A percentile compares a stretch with the other conserved stretches of the same genome.
These are phyloP conservation scores for Sugiyamaella chiloensis DNA, from an alignment of 805 yeast species.

Conservation along the genomic window DNA sequence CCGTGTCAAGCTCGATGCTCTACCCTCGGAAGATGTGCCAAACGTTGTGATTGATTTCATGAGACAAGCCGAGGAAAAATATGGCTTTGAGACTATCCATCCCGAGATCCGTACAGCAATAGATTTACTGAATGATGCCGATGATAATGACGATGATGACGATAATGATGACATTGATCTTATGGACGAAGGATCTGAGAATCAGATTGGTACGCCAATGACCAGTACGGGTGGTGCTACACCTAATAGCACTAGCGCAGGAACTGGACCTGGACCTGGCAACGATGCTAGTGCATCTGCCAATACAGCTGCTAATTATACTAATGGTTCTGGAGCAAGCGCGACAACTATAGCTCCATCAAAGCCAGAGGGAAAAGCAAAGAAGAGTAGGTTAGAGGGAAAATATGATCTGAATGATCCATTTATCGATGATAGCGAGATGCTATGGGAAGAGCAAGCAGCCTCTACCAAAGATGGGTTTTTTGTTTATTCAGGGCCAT, in stretches of 20 bases:
- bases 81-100: conserved; percentile 72
- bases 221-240: conserved; percentile 10
- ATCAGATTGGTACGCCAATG: conserved; percentile 1
- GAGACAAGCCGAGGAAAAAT: conserved; percentile 74
- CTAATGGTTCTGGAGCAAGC: conserved; percentile 9
- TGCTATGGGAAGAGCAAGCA: conserved; percentile 88
- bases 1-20: conserved; percentile 17
- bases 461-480: conserved; percentile 93
- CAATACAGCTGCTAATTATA: background rate
- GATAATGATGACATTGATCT: conserved; percentile 29
- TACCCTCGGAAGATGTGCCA: conserved; percentile 21
- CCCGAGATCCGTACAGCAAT: conserved; percentile 56
- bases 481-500: conserved; percentile 91
- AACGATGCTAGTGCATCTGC: conserved; percentile 2
- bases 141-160: conserved; percentile 46
- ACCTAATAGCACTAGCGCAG: conserved; percentile 5
- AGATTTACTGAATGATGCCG: conserved; percentile 48
- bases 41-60: conserved; percentile 64
- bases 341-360: too few relatives aligned
- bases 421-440: conserved; percentile 91
- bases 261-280: conserved; percentile 3
- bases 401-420: conserved; percentile 93
- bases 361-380: conserved; percentile 39
- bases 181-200: conserved; percentile 25
- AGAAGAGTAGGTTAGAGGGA: conserved; percentile 69